phyloP scores from a whole-genome alignment of 2,329 filamentous ascomycete genomes.

The Aschersonia sp. region DNA sequence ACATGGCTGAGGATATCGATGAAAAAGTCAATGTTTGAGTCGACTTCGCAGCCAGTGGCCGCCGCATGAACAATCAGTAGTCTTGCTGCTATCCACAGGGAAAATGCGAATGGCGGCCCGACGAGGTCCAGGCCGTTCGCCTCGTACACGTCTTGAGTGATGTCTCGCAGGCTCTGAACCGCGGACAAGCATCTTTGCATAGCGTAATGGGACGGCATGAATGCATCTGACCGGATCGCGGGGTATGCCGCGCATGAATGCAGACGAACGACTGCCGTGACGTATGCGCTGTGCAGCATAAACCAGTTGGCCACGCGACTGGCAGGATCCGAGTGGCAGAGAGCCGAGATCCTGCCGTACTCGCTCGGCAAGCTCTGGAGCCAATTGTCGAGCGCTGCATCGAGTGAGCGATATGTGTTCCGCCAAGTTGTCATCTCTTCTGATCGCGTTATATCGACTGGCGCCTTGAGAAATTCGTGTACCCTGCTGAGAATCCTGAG shows the following conservation, averaged over 20 bases:
- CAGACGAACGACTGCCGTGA: conserved; percentile 27
- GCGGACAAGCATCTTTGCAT: conserved; percentile 29
- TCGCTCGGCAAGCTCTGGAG: conserved; percentile 27
- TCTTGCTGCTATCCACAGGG: conserved; percentile 27
- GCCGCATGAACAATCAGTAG: conserved; percentile 26
- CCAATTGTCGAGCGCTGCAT: conserved; percentile 24
- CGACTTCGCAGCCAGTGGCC: conserved; percentile 19
- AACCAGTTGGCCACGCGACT: conserved; percentile 32
- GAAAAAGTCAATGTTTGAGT: conserved; percentile 26
- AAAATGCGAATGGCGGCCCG: conserved; percentile 28
- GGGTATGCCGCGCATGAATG: conserved; percentile 29
- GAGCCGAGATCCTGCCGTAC: conserved; percentile 28
- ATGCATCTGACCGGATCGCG: conserved; percentile 22
- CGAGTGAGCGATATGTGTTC: conserved; percentile 23
- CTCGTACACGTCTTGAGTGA: conserved; percentile 27
- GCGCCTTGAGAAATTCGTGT: conserved; percentile 25
- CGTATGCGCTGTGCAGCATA: conserved; percentile 29
- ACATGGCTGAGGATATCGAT: conserved; percentile 25
- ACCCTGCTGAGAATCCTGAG: conserved; percentile 26
- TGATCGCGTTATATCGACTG: conserved; percentile 23
- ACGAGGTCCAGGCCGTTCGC: conserved; percentile 26
- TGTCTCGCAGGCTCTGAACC: conserved; percentile 27
- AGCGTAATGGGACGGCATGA: conserved; percentile 27
- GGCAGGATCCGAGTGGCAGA: conserved; percentile 29
- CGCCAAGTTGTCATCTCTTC: conserved; percentile 25